Evolutionary conservation across 371 early-diverging fungal genomes (phyloP).

Genomic region (Mucor piriformis): DNA sequence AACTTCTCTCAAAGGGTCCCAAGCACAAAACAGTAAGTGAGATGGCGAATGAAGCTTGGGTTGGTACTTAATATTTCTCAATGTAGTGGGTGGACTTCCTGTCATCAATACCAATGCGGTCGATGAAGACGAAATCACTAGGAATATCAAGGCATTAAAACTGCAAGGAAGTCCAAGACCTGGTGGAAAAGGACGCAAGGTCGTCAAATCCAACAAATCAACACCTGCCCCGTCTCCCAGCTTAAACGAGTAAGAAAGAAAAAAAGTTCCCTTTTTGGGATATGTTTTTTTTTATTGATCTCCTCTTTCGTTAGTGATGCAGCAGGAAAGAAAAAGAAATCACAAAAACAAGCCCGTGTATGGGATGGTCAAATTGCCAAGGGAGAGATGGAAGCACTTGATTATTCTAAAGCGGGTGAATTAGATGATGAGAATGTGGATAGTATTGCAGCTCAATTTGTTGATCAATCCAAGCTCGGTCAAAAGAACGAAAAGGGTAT

Average conservation of each 20-base stretch:
- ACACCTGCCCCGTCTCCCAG: constrained; percentile 42
- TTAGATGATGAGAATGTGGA: constrained; percentile 25
- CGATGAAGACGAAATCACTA: constrained; percentile 68
- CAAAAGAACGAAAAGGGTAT: constrained; percentile 69
- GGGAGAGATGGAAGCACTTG: constrained; percentile 68
- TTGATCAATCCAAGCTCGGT: constrained; percentile 63
- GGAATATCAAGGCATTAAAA: constrained; percentile 57
- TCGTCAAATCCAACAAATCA: constrained; percentile 25
- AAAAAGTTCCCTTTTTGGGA: too few relatives aligned
- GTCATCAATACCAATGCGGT: constrained; percentile 25
- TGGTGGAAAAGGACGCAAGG: constrained; percentile 31
- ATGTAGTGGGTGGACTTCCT: constrained; percentile 18
- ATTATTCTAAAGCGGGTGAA: constrained; percentile 51
- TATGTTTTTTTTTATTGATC: too few relatives aligned
- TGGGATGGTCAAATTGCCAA: constrained; percentile 70
- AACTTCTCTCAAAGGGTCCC: constrained; percentile 73
- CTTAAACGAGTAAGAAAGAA: constrained; percentile 22
- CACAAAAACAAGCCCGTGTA: constrained; percentile 60
- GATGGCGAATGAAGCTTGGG: too few relatives aligned
- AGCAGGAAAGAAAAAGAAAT: constrained; percentile 45
- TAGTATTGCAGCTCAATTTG: constrained; percentile 51
- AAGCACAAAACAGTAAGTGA: constrained; percentile 56
- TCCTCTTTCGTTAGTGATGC: too few relatives aligned
- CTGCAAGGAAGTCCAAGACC: constrained; percentile 43
- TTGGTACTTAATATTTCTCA: too few relatives aligned